Base-by-base conservation (phyloP, 257 asterid species). In the Solanum gandarillasii region DNA sequence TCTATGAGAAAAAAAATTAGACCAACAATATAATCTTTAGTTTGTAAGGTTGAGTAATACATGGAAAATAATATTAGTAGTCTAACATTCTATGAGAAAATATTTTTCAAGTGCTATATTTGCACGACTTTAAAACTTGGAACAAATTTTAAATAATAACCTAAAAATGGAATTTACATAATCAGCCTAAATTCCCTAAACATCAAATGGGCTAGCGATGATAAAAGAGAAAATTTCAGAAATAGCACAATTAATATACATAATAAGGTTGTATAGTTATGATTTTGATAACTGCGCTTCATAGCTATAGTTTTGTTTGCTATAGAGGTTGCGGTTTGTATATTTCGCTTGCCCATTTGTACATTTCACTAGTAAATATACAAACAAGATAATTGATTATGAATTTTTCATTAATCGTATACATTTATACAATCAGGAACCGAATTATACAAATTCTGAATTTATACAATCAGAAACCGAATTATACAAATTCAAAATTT, bases 211-310 rank as follows among this genome's bases (percentile, higher is more conserved):
- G 23, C 36, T 6, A 25, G 18, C 0, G 31, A n/a, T 5, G 71
- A n/a, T 65, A 25, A 11, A n/a, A 52, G 9, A 6, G 16, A 55
- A 20, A 55, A 18, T 20, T 20, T 55, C 25, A 55, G 10, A 55
- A 6, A 7, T 20, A 55, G 25, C 65, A 6, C 20, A 20, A 55
- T 0, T 18, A 55, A 55, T 18, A 55, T 4, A 5, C 3, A 52
- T 5, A 52, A 16, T 52, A 52, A 52, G 3, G 4, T 52, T 16
- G 1, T 52, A 52, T 6, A 16, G 9, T 52, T 52, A 52, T 52
- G 62, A 0, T 52, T 52, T 52, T 0, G 9, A 0, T 55, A 55
- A 18, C 7, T 55, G 11, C 1, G 1, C 10, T 55, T 3, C 1
- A 20, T 55, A 20, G 25, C 0, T 20, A 55, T 55, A 7, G 10